Conservation (phyloP, 1,284 basidiomycete species). For the Ganoderma lucidum region DNA sequence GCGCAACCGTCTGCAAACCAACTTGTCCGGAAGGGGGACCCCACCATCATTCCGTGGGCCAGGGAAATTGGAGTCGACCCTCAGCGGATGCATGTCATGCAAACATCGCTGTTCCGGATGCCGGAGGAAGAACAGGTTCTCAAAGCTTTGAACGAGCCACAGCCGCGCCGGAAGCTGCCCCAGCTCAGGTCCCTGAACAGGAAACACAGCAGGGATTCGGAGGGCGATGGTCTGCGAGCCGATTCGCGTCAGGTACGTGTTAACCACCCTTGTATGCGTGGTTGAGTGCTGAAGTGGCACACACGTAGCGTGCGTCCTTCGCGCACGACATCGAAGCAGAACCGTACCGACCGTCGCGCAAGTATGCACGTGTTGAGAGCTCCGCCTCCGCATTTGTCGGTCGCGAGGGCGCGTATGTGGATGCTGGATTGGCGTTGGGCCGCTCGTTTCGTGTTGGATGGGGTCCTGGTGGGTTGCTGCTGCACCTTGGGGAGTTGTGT, state of each 20-base stretch:
- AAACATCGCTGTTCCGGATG: constrained; percentile 83
- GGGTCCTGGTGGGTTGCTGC: constrained; percentile 83
- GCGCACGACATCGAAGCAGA: constrained; percentile 73
- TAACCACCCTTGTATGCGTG: constrained; percentile 12
- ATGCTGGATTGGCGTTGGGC: constrained; percentile 88
- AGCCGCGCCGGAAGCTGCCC: constrained; percentile 47
- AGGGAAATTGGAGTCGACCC: constrained; percentile 78
- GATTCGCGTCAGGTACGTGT: constrained; percentile 70
- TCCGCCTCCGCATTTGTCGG: constrained; percentile 69
- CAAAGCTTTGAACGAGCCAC: constrained; percentile 54
- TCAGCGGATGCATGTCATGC: constrained; percentile 92
- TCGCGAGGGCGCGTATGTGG: constrained; percentile 73
- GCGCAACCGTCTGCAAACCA: background rate
- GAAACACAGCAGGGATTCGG: constrained; percentile 81
- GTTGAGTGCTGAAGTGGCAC: constrained; percentile 25
- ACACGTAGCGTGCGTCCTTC: constrained; percentile 74
- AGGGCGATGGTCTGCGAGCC: constrained; percentile 68
- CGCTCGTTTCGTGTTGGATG: constrained; percentile 92
- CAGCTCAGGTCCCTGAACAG: constrained; percentile 50
- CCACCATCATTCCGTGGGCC: constrained; percentile 63
- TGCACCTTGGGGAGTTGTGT: constrained; percentile 80
- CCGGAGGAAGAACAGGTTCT: constrained; percentile 73
- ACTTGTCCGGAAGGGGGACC: constrained; percentile 25
- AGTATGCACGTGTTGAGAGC: constrained; percentile 74
- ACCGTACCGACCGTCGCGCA: constrained; percentile 70